phyloP scores from a whole-genome alignment of 176 grass and related monocot species.

The Bromus sterilis region DNA sequence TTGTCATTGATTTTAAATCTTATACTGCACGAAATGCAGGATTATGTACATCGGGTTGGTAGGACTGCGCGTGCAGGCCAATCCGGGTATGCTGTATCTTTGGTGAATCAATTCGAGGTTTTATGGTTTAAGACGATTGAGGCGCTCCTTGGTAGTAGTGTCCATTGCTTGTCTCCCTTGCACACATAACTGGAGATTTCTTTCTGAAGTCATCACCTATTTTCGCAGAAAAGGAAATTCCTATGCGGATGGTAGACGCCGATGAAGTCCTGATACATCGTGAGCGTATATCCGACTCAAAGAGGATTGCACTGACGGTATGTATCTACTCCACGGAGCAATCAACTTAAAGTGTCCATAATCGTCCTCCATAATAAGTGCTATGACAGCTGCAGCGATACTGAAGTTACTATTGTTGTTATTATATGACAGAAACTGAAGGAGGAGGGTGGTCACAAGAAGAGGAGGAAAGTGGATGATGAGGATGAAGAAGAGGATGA shows the following conservation, averaged over 20 bases:
- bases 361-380: background rate
- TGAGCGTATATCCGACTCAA: constrained; percentile 53
- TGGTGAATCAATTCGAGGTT: constrained; percentile 77
- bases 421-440: constrained; percentile 40
- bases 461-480: constrained; percentile 34
- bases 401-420: background rate
- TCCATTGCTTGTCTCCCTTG: background rate
- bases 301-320: constrained; percentile 66
- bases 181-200: background rate
- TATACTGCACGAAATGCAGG: constrained; percentile 29
- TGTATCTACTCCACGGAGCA: background rate
- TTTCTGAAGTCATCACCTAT: background rate
- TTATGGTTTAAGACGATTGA: constrained; percentile 67
- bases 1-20: background rate
- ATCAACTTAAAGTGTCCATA: background rate
- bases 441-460: constrained; percentile 47
- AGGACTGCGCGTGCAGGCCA: constrained; percentile 82
- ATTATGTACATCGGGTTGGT: constrained; percentile 93
- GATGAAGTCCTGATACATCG: constrained; percentile 52
- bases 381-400: background rate
- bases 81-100: constrained; percentile 68
- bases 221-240: constrained; percentile 51
- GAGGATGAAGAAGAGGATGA: constrained; percentile 45
- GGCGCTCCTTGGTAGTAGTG: constrained; percentile 45
- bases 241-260: constrained; percentile 22